Percentiles rank a stretch among this genome's conserved stretches.
Conservation (phyloP, 2,329 filamentous ascomycete genomes). For the Sclerotinia minor region DNA sequence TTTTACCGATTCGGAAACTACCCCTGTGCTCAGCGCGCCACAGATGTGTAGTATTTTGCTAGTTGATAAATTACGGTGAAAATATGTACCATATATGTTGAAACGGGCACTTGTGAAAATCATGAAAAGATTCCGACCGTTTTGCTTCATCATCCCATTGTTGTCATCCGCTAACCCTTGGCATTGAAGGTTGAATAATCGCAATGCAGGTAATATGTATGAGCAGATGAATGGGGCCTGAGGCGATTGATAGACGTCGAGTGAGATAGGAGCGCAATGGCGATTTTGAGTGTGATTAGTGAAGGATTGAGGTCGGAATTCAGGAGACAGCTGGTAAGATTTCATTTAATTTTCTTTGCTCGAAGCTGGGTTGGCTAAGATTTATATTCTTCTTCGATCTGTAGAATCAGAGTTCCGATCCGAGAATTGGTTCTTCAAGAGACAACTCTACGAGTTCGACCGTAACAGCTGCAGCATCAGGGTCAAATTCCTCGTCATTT, state of each 20-base stretch:
- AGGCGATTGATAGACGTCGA: background rate
- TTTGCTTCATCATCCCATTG: background rate
- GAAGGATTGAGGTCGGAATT: constrained; percentile 19
- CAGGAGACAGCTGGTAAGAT: constrained; percentile 19
- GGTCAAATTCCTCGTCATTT: constrained; percentile 47
- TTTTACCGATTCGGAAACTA: constrained; percentile 21
- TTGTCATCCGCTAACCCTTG: background rate
- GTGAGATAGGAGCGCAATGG: background rate
- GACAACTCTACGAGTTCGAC: constrained; percentile 43
- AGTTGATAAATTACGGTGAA: constrained; percentile 17
- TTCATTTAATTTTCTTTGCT: background rate
- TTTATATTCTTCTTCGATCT: background rate
- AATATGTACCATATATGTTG: constrained; percentile 7
- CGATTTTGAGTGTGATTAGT: constrained; percentile 9
- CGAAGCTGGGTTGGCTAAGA: background rate
- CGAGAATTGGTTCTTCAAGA: constrained; percentile 48
- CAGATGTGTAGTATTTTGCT: background rate
- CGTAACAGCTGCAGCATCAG: constrained; percentile 41
- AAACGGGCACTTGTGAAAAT: constrained; percentile 3
- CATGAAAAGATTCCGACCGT: background rate
- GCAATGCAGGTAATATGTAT: background rate
- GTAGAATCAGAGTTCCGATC: constrained; percentile 40
- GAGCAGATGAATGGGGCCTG: background rate
- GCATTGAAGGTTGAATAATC: background rate
- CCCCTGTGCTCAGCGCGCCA: constrained; percentile 24